Conservation (phyloP, 768 basidiomycete species). For the Melanogaster broomeanus region DNA sequence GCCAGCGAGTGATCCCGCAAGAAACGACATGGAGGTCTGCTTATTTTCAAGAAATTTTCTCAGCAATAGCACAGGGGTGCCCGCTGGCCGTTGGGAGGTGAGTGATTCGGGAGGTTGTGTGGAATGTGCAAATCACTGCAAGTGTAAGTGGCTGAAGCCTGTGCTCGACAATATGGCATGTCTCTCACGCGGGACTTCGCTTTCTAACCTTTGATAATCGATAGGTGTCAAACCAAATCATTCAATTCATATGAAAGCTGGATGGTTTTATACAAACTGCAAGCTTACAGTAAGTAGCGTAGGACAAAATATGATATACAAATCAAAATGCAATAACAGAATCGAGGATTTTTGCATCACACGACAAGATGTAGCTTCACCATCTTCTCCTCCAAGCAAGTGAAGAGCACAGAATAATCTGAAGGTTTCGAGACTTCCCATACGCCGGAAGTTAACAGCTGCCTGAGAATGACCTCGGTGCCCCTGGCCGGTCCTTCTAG, state of each 20-base stretch:
- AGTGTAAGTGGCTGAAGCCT: background rate
- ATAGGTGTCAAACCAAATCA: too few relatives aligned
- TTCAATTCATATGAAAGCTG: background rate
- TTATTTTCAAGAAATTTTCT: background rate
- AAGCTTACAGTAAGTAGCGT: too few relatives aligned
- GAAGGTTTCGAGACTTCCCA: constrained; percentile 27
- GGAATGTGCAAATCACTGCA: too few relatives aligned
- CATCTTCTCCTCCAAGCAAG: constrained; percentile 22
- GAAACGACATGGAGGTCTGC: constrained; percentile 50
- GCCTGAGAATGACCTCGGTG: constrained; percentile 45
- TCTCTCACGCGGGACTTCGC: too few relatives aligned
- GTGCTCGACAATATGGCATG: too few relatives aligned
- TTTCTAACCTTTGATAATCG: too few relatives aligned
- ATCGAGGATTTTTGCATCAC: constrained; percentile 8
- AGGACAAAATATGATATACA: background rate
- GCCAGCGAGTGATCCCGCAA: constrained; percentile 68
- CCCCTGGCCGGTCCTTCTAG: constrained; percentile 47
- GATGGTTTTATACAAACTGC: background rate
- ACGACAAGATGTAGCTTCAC: constrained; percentile 24
- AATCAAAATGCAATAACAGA: background rate
- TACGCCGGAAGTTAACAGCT: constrained; percentile 31
- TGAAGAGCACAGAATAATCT: constrained; percentile 3
- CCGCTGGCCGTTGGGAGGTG: background rate
- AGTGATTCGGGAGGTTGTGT: too few relatives aligned
- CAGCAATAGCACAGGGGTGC: too few relatives aligned